Evolutionary conservation across 208 protist species (phyloP).

Genomic region (Leishmania amazonensis): DNA sequence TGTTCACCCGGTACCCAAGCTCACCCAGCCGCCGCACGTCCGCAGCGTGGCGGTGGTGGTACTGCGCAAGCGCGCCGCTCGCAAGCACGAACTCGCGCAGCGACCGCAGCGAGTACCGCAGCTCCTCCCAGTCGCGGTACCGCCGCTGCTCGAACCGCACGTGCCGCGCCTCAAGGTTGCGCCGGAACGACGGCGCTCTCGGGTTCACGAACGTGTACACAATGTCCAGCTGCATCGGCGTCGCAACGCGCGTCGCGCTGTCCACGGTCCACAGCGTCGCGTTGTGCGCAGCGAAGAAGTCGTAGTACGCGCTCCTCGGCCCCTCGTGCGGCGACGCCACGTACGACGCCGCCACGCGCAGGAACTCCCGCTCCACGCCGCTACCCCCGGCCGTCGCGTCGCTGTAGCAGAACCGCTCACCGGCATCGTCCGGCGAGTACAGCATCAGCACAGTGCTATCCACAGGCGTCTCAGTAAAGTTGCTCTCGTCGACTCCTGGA

Average conservation of each 20-base stretch:
- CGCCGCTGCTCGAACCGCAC: constrained; percentile 27
- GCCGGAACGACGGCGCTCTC: constrained; percentile 33
- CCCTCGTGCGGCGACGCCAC: constrained; percentile 28
- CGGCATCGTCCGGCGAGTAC: constrained; percentile 14
- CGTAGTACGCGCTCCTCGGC: constrained; percentile 30
- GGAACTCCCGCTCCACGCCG: constrained; percentile 27
- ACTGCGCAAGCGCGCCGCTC: constrained; percentile 31
- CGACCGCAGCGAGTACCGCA: constrained; percentile 53
- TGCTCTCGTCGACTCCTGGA: constrained; percentile 4
- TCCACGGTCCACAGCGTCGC: constrained; percentile 53
- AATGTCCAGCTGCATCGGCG: constrained; percentile 50
- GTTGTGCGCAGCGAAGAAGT: constrained; percentile 39
- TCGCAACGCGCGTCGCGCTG: constrained; percentile 18
- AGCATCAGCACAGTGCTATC: constrained; percentile 43
- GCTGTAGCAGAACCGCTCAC: constrained; percentile 25
- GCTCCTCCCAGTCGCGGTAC: constrained; percentile 63
- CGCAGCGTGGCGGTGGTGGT: constrained; percentile 20
- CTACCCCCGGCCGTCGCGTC: background rate
- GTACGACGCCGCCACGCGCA: constrained; percentile 34
- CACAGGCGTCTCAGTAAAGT: constrained; percentile 27
- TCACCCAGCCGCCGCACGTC: constrained; percentile 27
- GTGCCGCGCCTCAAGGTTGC: constrained; percentile 26
- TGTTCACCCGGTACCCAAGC: constrained; percentile 30
- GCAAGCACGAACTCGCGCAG: constrained; percentile 32
- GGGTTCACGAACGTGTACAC: constrained; percentile 69